phyloP scores from a whole-genome alignment of 306 rosid species.

The Argentina anserina region DNA sequence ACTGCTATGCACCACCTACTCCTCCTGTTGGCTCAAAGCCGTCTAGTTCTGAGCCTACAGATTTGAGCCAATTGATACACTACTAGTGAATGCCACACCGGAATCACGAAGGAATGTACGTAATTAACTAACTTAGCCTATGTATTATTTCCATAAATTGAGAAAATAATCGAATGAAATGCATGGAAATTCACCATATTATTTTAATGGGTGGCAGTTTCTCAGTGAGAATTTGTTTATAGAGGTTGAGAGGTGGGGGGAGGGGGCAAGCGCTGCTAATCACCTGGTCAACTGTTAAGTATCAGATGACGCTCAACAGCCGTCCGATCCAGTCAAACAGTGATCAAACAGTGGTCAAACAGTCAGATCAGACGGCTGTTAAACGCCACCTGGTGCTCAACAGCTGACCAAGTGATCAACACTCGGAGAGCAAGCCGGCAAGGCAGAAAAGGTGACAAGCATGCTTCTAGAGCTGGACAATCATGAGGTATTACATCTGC shows the following conservation, averaged over 20 bases:
- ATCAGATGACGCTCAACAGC: no score
- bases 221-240: conserved; percentile 68
- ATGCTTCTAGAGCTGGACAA: conserved; percentile 86
- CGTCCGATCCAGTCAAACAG: no score
- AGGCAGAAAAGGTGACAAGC: conserved; percentile 68
- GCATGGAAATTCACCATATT: no score
- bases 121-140: not conserved
- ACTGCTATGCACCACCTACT: no score
- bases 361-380: no score
- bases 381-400: no score
- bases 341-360: no score
- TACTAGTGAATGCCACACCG: conserved; percentile 54
- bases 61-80: conserved; percentile 36
- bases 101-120: conserved; percentile 68
- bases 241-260: conserved; percentile 44
- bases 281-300: no score
- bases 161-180: not conserved
- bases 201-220: conserved; percentile 37
- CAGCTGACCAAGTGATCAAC: no score
- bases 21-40: not conserved
- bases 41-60: conserved; percentile 25
- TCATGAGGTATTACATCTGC: conserved; percentile 62
- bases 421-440: no score
- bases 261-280: no score
- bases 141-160: not conserved